phyloP scores from a whole-genome alignment of 805 yeast genomes.

The Myxozyma lipomycoides region DNA sequence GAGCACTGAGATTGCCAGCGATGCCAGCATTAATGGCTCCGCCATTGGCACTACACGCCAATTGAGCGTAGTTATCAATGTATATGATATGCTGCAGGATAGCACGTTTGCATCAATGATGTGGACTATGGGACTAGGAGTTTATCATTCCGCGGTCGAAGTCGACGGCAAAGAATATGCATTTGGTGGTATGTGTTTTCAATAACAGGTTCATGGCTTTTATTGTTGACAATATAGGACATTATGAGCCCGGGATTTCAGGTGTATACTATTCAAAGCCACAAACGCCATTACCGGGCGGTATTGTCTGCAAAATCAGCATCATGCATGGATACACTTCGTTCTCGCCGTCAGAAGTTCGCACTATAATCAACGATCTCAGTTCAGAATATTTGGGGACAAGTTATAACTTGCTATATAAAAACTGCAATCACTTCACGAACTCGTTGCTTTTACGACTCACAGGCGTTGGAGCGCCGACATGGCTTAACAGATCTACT shows the following conservation, averaged over 20 bases:
- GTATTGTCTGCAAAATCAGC: constrained; percentile 17
- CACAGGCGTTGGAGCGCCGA: constrained; percentile 17
- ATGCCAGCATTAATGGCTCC: background rate
- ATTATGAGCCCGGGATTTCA: constrained; percentile 24
- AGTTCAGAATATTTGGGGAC: constrained; percentile 25
- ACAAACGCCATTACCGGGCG: constrained; percentile 20
- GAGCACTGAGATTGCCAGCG: background rate
- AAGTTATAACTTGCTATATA: constrained; percentile 23
- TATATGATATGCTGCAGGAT: constrained; percentile 26
- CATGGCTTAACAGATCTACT: constrained; percentile 27
- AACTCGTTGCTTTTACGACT: constrained; percentile 16
- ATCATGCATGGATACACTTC: constrained; percentile 22
- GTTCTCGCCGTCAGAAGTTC: constrained; percentile 24
- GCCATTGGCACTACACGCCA: background rate
- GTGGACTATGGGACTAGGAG: constrained; percentile 28
- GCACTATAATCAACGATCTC: constrained; percentile 21
- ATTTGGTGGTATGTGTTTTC: too few species aligned
- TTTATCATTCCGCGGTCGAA: constrained; percentile 29
- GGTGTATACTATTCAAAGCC: constrained; percentile 28
- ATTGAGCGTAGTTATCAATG: constrained; percentile 20
- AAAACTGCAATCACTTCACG: constrained; percentile 27
- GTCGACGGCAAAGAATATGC: constrained; percentile 27
- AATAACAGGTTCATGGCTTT: background rate
- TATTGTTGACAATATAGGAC: constrained; percentile 3
- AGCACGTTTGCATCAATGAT: constrained; percentile 22